phyloP scores from a whole-genome alignment of 139 green algal genomes.

The Volvox africanus region DNA sequence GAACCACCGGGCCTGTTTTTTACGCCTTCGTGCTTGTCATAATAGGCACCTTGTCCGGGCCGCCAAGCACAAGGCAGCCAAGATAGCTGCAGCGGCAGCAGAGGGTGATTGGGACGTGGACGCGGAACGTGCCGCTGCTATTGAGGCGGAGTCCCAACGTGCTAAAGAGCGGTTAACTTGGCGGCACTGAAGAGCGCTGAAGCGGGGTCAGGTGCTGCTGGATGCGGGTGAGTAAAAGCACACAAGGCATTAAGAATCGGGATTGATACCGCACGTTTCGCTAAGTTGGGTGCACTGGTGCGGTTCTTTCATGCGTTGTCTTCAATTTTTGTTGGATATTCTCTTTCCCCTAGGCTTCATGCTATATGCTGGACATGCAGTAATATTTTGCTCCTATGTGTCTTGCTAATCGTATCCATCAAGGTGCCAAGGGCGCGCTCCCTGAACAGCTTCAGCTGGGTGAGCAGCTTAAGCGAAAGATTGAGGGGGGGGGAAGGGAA shows the following conservation, averaged over 20 bases:
- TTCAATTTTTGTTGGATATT: too few species aligned
- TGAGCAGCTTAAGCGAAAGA: constrained; percentile 82
- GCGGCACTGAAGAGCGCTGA: constrained; percentile 90
- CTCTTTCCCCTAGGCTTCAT: too few species aligned
- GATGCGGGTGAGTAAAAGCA: constrained; percentile 72
- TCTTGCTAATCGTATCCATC: neutral
- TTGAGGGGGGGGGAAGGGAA: too few species aligned
- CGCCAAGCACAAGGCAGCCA: constrained; percentile 36
- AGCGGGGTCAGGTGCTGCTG: constrained; percentile 74
- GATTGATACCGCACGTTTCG: too few species aligned
- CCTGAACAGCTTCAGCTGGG: constrained; percentile 92
- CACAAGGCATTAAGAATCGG: too few species aligned
- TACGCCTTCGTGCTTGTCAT: neutral
- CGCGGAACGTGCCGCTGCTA: constrained; percentile 23
- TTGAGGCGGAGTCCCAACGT: constrained; percentile 81
- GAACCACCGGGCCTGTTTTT: neutral
- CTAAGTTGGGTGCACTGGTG: too few species aligned
- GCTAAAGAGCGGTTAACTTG: constrained; percentile 94
- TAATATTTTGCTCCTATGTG: too few species aligned
- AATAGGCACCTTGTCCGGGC: constrained; percentile 19
- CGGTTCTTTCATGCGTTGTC: too few species aligned
- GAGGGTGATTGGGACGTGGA: constrained; percentile 44
- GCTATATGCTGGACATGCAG: too few species aligned
- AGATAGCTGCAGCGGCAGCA: neutral
- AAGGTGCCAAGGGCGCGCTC: constrained; percentile 76